Percentiles rank a stretch among this genome's conserved stretches.
Evolutionary conservation across 805 yeast species (phyloP).

Genomic region (Kuraishia piskuri): DNA sequence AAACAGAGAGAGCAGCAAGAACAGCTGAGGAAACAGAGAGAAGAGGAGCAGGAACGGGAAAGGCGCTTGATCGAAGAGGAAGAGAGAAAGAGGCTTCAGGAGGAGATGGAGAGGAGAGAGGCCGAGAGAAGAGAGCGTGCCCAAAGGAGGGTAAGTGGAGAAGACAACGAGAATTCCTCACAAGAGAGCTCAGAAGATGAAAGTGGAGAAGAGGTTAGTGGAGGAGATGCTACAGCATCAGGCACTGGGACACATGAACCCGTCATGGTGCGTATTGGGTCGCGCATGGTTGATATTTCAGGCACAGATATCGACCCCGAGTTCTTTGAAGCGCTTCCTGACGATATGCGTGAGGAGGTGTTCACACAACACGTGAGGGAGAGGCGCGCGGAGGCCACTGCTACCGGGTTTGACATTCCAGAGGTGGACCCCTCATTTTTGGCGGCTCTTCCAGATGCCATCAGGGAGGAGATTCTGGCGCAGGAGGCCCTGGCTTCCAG

Average conservation of each 20-base stretch:
- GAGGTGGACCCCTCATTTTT: constrained; percentile 77
- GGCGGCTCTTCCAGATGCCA: constrained; percentile 63
- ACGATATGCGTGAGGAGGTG: constrained; percentile 88
- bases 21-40: constrained; percentile 6
- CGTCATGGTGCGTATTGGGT: constrained; percentile 65
- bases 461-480: constrained; percentile 54
- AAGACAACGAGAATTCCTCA: constrained; percentile 23
- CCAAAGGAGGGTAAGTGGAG: constrained; percentile 17
- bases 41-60: constrained; percentile 5
- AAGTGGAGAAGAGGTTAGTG: not conserved
- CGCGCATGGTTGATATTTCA: constrained; percentile 71
- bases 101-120: constrained; percentile 19
- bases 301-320: constrained; percentile 92
- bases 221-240: not conserved
- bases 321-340: constrained; percentile 83
- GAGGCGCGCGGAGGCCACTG: constrained; percentile 47
- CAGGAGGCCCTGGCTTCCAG: constrained; percentile 43
- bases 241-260: constrained; percentile 30
- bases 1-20: constrained; percentile 10
- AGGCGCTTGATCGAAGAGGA: constrained; percentile 14
- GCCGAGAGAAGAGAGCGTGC: constrained; percentile 22
- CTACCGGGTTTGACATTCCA: constrained; percentile 35
- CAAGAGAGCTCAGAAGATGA: constrained; percentile 24
- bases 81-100: constrained; percentile 18
- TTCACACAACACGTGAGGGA: constrained; percentile 78